Base-by-base conservation (phyloP, 169 alveolate species). In the Cryptosporidium muris region DNA sequence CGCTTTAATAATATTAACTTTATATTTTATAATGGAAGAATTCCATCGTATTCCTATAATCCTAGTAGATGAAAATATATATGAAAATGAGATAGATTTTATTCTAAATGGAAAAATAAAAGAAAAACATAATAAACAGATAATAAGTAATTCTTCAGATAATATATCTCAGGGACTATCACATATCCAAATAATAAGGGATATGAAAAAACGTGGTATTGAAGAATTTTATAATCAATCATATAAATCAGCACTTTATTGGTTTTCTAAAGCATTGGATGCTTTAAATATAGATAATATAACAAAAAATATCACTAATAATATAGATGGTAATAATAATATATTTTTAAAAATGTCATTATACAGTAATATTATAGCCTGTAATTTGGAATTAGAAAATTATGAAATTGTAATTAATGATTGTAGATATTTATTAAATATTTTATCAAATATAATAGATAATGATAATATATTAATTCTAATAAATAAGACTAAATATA, bases 41-140 rank as follows among this genome's bases (percentile, higher is more conserved):
- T 74, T 58, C 47, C 62, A 74, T 38, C 56, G 85, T 4, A 74
- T 74, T 56, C 85, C 85, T 16, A 58, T 74, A 74, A 52, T 74
- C 42, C 43, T 74, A 9, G 67, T 56, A 7, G 67, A 60, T 1
- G 45, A 60, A 5, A 4, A 34, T 14, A 60, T 25, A 34, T 63
- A 74, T 74, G 68, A 45, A 36, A 66, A 68, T 45, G 67, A 53
- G 36, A n/a, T 34, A 38, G 62, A 62, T 6, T n/a, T 40, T 6
- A n/a, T 37, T 9, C 42, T 40, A 7, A 63, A 63, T 6, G 53
- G 53, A 0, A 9, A 36, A 11, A 63, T 2, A 6, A 9, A 40
- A 63, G 37, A 16, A 63, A 60, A 25, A 25, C 25, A 25, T 25
- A 25, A 25, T 25, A 25, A 25, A 25, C 25, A 25, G 0, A 25